Base-by-base conservation (phyloP, 2,329 filamentous ascomycete species). In the Lasiodiplodia sp. region DNA sequence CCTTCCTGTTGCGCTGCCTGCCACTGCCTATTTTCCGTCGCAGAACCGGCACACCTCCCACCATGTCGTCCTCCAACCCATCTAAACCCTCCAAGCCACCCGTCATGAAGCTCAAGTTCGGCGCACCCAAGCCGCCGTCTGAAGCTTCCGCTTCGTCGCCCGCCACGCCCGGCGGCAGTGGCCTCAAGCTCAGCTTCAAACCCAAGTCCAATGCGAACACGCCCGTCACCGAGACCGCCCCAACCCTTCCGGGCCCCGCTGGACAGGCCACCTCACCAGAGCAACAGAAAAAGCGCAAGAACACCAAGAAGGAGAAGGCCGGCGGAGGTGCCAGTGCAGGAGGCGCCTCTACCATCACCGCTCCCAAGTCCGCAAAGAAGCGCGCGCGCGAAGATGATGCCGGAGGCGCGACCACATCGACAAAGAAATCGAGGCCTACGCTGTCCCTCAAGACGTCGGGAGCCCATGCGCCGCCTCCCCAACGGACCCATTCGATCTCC, bases 101-200 rank as follows among this genome's bases (percentile, higher is more conserved):
- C 23, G 34, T 21, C n/a, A 44, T 80, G 66, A 80, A 79, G 47
- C 69, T 79, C 52, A 79, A 78, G 56, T 67, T 75, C 2, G 64
- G 66, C 21, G 31, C 60, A 4, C 51, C 60, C 40, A 52, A 44
- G 38, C 28, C 64, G 64, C 52, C 44, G 31, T 10, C 31, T 21
- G 63, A 60, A 52, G 63, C 62, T 51, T 51, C 67, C 38, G 34
- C 63, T 12, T 28, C 23, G 12, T 52, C 66, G 14, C 66, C 66
- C n/a, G 44, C 58, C 38, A 69, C 67, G 7, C 67, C 69, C 25
- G 66, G 69, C 38, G 66, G 69, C 51, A 60, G 73, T 66, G 80
- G 76, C 69, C 76, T 83, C 70, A 83, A 81, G 72, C 79, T 84
- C 72, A 83, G 80, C 69, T 71, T 83, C 71, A 72, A 73, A 25